These are phyloP conservation scores for Claviceps paspali DNA, from an alignment of 2,329 filamentous ascomycete species.

Conservation along the genomic window DNA sequence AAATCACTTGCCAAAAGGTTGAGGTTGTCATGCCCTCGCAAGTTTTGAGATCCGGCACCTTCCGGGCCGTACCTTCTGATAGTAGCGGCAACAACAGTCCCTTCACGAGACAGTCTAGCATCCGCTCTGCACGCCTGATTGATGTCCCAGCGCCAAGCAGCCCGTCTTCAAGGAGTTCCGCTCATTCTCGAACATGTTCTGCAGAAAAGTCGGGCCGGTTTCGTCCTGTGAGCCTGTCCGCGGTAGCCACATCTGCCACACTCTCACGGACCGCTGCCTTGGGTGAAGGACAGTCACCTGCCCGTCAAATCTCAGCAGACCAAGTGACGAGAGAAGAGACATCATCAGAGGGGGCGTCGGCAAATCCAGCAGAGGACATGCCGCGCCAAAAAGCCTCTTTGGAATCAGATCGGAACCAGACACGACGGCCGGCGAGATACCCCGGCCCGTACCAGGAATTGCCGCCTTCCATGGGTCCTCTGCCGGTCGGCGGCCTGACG, in stretches of 20 bases:
- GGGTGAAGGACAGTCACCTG: conserved; percentile 12
- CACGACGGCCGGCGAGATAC: not conserved
- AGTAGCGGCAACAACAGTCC: conserved; percentile 25
- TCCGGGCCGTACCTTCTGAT: conserved; percentile 34
- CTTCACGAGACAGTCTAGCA: conserved; percentile 27
- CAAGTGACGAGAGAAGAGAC: not conserved
- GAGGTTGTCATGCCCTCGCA: conserved; percentile 41
- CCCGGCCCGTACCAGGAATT: not conserved
- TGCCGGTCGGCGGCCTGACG: not conserved
- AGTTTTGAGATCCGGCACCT: conserved; percentile 37
- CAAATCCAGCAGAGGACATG: not conserved
- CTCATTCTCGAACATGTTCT: conserved; percentile 32
- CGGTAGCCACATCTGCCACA: conserved; percentile 23
- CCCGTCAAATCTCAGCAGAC: not conserved
- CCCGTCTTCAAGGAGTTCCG: conserved; percentile 35
- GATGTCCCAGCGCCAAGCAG: conserved; percentile 39
- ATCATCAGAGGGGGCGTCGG: not conserved
- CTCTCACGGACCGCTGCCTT: conserved; percentile 22
- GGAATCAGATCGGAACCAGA: conserved; percentile 1
- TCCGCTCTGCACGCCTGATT: conserved; percentile 42
- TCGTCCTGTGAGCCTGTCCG: conserved; percentile 25
- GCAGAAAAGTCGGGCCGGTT: conserved; percentile 28
- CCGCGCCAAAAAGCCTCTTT: not conserved
- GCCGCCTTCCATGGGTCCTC: not conserved
- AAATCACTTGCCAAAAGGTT: conserved; percentile 38